Percentiles rank a stretch among this genome's conserved stretches.
phyloP scores from a whole-genome alignment of 306 rosid genomes.

The Hippophae rhamnoides region DNA sequence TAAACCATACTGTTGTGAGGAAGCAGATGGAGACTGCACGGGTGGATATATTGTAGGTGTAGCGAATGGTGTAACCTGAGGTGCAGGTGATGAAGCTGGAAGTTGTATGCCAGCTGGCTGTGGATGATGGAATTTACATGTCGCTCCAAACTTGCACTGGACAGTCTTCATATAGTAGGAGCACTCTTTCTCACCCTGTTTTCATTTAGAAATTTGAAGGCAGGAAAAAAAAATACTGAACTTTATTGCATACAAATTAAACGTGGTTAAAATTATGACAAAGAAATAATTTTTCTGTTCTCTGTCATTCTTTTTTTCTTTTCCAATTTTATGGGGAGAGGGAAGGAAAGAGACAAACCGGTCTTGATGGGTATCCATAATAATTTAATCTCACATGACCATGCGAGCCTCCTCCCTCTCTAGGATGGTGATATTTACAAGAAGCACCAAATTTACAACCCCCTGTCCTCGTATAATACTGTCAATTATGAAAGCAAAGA shows the following conservation, averaged over 20 bases:
- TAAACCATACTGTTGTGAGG: constrained; percentile 62
- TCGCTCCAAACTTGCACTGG: constrained; percentile 84
- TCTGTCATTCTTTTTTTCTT: too few species aligned
- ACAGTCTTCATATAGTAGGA: constrained; percentile 92
- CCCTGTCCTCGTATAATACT: constrained; percentile 80
- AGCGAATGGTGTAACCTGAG: constrained; percentile 46
- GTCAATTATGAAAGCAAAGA: constrained; percentile 27
- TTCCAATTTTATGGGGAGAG: too few species aligned
- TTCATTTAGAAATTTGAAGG: constrained; percentile 11
- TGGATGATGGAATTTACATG: constrained; percentile 96
- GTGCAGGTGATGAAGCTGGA: constrained; percentile 45
- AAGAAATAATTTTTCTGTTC: neutral
- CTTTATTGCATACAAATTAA: constrained; percentile 8
- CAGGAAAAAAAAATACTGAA: constrained; percentile 7
- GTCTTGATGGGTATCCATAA: constrained; percentile 40
- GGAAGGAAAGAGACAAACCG: constrained; percentile 18
- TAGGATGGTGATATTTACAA: constrained; percentile 92
- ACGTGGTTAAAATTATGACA: constrained; percentile 5
- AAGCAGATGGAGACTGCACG: constrained; percentile 65
- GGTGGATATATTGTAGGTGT: constrained; percentile 50
- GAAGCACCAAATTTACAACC: constrained; percentile 76
- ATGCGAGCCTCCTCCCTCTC: constrained; percentile 48
- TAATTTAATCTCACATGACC: constrained; percentile 47
- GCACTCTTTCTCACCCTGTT: constrained; percentile 94
- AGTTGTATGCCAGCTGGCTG: constrained; percentile 55